Evolutionary conservation across 495 filamentous ascomycete genomes (phyloP), one percentile per base, ranked within the genome.

Genomic region (Neohortaea acidophila): DNA sequence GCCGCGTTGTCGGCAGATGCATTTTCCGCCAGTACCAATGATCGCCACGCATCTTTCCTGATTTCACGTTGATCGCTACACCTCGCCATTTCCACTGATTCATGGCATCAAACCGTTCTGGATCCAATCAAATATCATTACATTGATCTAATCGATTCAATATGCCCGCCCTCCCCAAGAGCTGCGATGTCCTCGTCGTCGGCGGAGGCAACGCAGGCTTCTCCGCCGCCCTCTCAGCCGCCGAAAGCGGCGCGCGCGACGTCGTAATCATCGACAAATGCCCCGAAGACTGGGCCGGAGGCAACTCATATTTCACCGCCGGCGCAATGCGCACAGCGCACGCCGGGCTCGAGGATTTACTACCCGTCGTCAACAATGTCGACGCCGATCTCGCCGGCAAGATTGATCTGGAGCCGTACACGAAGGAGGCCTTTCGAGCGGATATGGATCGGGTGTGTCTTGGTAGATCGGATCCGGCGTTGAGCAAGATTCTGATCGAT

Each of bases 131-230:
- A n/a, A n/a, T n/a, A n/a, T n/a, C n/a, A n/a, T n/a, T n/a, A n/a
- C n/a, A n/a, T n/a, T n/a, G n/a, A n/a, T n/a, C n/a, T n/a, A n/a
- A n/a, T n/a, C n/a, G n/a, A n/a, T n/a, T n/a, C n/a, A n/a, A n/a
- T n/a, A 38, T 38, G 23, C 10, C 25, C 9, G 4, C 46, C 36
- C 39, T 58, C 45, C 49, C 34, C 2, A 17, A 21, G 2, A 18
- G 21, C n/a, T 44, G 37, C 32, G 66, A 70, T 46, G 60, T 76
- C 35, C 54, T 76, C 0, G 58, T 78, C 4, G 50, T 73, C 36
- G 72, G 72, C 41, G 52, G 60, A 7, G 73, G 71, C 17, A 75
- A 75, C 47, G 73, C 72, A 12, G 73, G 72, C 20, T 68, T 75
- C 56, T 66, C 55, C 10, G 64, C 72, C 9, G 71, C 69, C 20